A percentile compares a stretch with the other conserved stretches of the same genome.
phyloP scores from a whole-genome alignment of 345 rosid species.

The Raphanus sativus region DNA sequence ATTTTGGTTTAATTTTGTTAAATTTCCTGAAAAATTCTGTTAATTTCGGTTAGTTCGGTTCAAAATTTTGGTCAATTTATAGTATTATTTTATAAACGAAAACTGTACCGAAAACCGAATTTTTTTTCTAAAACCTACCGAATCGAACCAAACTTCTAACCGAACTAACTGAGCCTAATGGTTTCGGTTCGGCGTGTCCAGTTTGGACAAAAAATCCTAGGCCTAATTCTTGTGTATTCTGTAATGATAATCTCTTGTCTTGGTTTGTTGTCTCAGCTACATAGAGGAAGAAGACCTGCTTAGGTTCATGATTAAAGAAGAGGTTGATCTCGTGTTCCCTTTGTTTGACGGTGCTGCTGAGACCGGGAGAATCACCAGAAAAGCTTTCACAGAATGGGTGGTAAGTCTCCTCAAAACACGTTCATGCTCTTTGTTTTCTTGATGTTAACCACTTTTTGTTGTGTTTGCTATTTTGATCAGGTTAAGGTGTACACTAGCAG shows the following conservation, averaged over 20 bases:
- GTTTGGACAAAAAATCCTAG: not conserved
- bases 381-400: slow-evolving; percentile 77
- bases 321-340: slow-evolving; percentile 74
- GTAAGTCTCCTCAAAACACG: slow-evolving; percentile 39
- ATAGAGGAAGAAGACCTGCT: slow-evolving; percentile 69
- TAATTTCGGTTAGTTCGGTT: not conserved
- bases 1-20: not conserved
- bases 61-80: not conserved
- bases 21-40: too few species aligned
- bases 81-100: too few species aligned
- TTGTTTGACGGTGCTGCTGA: slow-evolving; percentile 63
- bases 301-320: slow-evolving; percentile 87
- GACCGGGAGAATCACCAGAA: slow-evolving; percentile 55
- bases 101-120: too few species aligned
- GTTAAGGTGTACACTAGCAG: slow-evolving; percentile 78
- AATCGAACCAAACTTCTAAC: not conserved
- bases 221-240: not conserved
- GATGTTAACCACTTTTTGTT: not conserved
- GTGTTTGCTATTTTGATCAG: slow-evolving; percentile 41
- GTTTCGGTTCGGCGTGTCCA: not conserved
- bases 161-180: not conserved
- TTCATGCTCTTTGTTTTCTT: slow-evolving; percentile 5
- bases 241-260: not conserved
- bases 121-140: not conserved
- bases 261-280: slow-evolving; percentile 44